These are phyloP conservation scores for Myriosclerotinia scirpicola DNA, from an alignment of 2,329 filamentous ascomycete genomes.

Conservation along the genomic window DNA sequence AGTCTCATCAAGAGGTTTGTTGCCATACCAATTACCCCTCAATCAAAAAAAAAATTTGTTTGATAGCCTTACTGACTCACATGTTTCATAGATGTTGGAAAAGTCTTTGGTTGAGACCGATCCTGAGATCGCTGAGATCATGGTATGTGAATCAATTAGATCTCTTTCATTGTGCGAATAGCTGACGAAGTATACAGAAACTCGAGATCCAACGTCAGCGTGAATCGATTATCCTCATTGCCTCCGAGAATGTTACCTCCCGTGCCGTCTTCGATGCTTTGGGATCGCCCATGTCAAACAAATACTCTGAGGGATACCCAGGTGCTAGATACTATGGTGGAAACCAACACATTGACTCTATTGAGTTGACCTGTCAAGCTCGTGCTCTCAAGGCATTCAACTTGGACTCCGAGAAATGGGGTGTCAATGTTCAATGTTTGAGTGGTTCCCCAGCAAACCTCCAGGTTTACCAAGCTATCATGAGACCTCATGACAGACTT, in stretches of 20 bases:
- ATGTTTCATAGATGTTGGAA: constrained; percentile 76
- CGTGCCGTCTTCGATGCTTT: constrained; percentile 97
- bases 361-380: constrained; percentile 92
- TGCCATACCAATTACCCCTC: background rate
- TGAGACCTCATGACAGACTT: constrained; percentile 90
- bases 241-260: constrained; percentile 98
- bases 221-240: constrained; percentile 98
- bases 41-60: background rate
- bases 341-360: constrained; percentile 97
- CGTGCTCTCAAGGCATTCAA: constrained; percentile 91
- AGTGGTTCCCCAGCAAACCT: constrained; percentile 94
- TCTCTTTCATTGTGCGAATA: background rate
- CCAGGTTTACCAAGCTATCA: constrained; percentile 96
- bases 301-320: constrained; percentile 98
- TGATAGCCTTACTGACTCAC: constrained; percentile 29
- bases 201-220: constrained; percentile 94
- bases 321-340: constrained; percentile 98
- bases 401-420: constrained; percentile 85
- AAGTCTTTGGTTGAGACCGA: constrained; percentile 89
- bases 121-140: constrained; percentile 92
- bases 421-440: constrained; percentile 96
- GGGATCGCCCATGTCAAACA: constrained; percentile 94
- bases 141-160: constrained; percentile 62
- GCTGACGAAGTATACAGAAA: constrained; percentile 54
- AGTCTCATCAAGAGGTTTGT: constrained; percentile 65